Percentiles rank a stretch among this genome's conserved stretches.
These are phyloP conservation scores for Neopestalotiopsis rosae DNA, from an alignment of 2,329 filamentous ascomycete genomes.

Conservation along the genomic window DNA sequence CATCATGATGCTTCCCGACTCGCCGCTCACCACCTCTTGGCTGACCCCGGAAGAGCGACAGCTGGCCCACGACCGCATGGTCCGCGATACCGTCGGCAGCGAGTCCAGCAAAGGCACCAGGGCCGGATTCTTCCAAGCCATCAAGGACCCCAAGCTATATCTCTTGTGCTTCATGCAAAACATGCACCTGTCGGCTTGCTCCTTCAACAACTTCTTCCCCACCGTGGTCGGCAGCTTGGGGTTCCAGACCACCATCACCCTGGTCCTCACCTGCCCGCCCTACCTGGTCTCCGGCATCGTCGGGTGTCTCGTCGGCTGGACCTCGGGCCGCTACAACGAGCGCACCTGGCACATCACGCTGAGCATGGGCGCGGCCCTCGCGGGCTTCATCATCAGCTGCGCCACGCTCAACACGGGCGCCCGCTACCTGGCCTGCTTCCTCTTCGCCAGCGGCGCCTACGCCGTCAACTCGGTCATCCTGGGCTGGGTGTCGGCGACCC, in stretches of 20 bases:
- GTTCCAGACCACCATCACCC: constrained; percentile 48
- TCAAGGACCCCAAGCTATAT: constrained; percentile 48
- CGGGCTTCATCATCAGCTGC: constrained; percentile 45
- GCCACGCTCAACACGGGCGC: constrained; percentile 36
- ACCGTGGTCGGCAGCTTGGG: constrained; percentile 48
- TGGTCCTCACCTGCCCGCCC: constrained; percentile 53
- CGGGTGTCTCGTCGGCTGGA: constrained; percentile 36
- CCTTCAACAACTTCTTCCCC: constrained; percentile 35
- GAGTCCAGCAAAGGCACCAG: constrained; percentile 38
- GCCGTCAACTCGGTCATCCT: constrained; percentile 48
- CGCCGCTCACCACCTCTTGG: constrained; percentile 45
- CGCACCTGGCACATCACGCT: constrained; percentile 55
- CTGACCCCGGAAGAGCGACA: constrained; percentile 49
- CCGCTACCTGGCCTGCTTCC: constrained; percentile 40
- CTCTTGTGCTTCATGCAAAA: constrained; percentile 50
- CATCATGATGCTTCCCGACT: constrained; percentile 44
- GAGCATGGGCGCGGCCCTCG: constrained; percentile 45
- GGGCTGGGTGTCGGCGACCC: constrained; percentile 46
- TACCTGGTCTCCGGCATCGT: constrained; percentile 36
- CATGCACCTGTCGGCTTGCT: constrained; percentile 40
- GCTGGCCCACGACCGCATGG: constrained; percentile 45
- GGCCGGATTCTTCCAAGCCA: constrained; percentile 46
- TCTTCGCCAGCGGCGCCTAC: constrained; percentile 42
- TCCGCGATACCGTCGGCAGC: constrained; percentile 37
- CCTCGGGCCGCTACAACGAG: constrained; percentile 52